These are phyloP conservation scores for Ganoderma sp. DNA, from an alignment of 1,284 basidiomycete genomes.

Conservation along the genomic window DNA sequence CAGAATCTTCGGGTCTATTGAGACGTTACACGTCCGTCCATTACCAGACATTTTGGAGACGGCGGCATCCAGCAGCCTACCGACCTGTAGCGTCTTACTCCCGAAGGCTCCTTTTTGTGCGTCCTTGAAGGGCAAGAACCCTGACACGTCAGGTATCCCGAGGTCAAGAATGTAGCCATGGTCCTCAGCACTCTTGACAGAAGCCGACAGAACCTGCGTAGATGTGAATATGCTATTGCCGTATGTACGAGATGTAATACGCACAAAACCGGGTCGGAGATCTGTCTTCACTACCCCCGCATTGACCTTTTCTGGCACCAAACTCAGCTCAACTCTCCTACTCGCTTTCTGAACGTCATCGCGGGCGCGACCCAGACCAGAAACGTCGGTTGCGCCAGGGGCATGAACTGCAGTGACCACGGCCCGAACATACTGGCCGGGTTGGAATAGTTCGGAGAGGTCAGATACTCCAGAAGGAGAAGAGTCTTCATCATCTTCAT, in stretches of 20 bases:
- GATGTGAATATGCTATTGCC: conserved; percentile 20
- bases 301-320: conserved; percentile 89
- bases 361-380: conserved; percentile 62
- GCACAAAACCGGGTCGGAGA: conserved; percentile 76
- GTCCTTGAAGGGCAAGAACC: conserved; percentile 81
- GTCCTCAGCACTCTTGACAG: conserved; percentile 89
- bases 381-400: conserved; percentile 62
- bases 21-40: conserved; percentile 72
- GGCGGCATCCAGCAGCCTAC: conserved; percentile 68
- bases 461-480: conserved; percentile 59
- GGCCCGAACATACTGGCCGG: conserved; percentile 88
- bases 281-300: conserved; percentile 81
- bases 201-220: conserved; percentile 71
- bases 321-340: conserved; percentile 85
- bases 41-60: conserved; percentile 72
- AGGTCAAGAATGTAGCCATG: conserved; percentile 93
- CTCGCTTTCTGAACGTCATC: conserved; percentile 73
- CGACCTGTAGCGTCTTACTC: conserved; percentile 59
- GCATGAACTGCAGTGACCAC: conserved; percentile 74
- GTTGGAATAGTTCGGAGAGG: conserved; percentile 76
- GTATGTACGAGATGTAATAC: conserved; percentile 32
- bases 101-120: conserved; percentile 50
- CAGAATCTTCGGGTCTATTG: conserved; percentile 54
- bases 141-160: conserved; percentile 77
- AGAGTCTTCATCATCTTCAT: conserved; percentile 48